phyloP scores from a whole-genome alignment of 495 filamentous ascomycete genomes.

The Umbilicaria muhlenbergii region DNA sequence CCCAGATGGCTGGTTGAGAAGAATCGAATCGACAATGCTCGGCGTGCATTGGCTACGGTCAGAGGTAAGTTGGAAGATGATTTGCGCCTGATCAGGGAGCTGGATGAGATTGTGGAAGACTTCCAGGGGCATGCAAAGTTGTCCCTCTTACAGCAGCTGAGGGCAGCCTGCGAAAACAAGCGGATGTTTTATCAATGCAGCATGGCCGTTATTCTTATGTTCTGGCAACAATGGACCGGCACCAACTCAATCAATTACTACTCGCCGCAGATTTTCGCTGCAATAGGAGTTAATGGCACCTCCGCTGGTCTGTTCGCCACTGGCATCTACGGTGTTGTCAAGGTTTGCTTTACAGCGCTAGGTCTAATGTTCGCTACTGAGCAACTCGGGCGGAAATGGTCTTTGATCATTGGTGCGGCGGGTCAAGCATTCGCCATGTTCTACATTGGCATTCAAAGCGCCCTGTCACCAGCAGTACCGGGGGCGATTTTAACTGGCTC shows the following conservation, averaged over 20 bases:
- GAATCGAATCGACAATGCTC: slow-evolving; percentile 27
- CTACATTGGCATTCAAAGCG: slow-evolving; percentile 58
- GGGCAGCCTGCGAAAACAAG: too few relatives aligned
- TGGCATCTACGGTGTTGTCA: slow-evolving; percentile 38
- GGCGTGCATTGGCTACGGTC: neutral
- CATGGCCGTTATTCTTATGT: slow-evolving; percentile 29
- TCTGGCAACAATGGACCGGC: slow-evolving; percentile 38
- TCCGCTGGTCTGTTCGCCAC: slow-evolving; percentile 35
- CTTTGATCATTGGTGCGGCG: slow-evolving; percentile 58
- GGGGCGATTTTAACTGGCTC: slow-evolving; percentile 11
- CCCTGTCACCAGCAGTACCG: neutral
- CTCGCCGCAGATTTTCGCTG: slow-evolving; percentile 34
- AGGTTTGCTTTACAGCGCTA: slow-evolving; percentile 40
- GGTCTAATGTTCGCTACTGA: slow-evolving; percentile 61
- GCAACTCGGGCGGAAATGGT: slow-evolving; percentile 51
- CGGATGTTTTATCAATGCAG: slow-evolving; percentile 23
- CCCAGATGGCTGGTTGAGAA: slow-evolving; percentile 44
- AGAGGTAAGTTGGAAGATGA: too few relatives aligned
- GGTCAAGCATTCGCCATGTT: slow-evolving; percentile 59
- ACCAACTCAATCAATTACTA: slow-evolving; percentile 37
- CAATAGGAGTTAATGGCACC: slow-evolving; percentile 26
- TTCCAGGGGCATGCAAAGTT: slow-evolving; percentile 18
- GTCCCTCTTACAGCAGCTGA: slow-evolving; percentile 15
- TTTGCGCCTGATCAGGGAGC: too few relatives aligned
- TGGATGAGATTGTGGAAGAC: slow-evolving; percentile 4